Evolutionary conservation across 305 asterid genomes (phyloP), one percentile per base, ranked within the genome.

Genomic region (Euphrasia arctica): DNA sequence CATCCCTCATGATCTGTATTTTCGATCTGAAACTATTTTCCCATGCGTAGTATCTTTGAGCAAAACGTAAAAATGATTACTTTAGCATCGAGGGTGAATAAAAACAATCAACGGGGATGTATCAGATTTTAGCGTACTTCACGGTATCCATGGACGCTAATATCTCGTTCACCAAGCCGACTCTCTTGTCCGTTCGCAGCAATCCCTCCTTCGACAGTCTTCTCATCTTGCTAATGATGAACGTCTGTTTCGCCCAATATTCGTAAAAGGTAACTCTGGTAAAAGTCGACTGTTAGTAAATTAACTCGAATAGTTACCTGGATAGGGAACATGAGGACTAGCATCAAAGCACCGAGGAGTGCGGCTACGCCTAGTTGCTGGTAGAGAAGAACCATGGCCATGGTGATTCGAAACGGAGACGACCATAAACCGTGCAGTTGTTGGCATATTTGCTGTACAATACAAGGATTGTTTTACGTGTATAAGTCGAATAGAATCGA

Each of bases 141-240:
- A 91, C 99, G 2, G 96, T 84, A 72, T 93, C 99, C 97, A 93
- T 93, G 67, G 99, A 94, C 49, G 91, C 92, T 81, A 93, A 82
- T 76, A 93, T 78, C 78, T 93, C 99, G 62, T 93, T 93, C 87
- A 83, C 82, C 57, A 90, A 80, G 34, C 99, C 97, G 69, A 93
- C 95, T 85, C 99, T 84, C 86, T 74, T 80, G 82, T 93, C 97
- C 22, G 99, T 93, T 13, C 82, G 91, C 31, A 82, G 77, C 75
- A 93, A 73, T 73, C 97, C 95, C 79, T 93, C 95, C 85, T 85
- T 86, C 34, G 91, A 74, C 71, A 86, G 83, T 74, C 65, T 84
- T 75, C 82, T 79, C 96, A 90, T 88, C 82, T 65, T 86, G 85
- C 92, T 90, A 72, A 93, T 78, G 34, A 93, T 70, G 29, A 83